Evolutionary conservation across 805 yeast species (phyloP).

Genomic region (Wickerhamomyces ciferrii): DNA sequence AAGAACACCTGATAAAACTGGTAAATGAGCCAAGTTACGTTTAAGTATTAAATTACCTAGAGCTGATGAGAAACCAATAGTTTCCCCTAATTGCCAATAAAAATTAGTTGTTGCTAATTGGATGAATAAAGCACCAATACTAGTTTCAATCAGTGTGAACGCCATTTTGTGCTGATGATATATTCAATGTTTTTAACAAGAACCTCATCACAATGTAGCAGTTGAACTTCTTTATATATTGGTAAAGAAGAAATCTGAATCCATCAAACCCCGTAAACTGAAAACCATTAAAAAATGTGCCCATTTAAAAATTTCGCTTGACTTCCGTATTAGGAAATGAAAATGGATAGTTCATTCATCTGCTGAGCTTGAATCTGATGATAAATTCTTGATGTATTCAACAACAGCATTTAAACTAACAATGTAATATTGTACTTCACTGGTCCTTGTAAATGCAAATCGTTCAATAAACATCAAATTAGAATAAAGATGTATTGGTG

Average conservation of each 20-base stretch:
- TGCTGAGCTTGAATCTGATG: neutral
- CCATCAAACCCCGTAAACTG: too few relatives aligned
- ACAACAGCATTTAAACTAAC: constrained; percentile 90
- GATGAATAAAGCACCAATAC: constrained; percentile 41
- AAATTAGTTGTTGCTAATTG: constrained; percentile 41
- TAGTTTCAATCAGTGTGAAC: constrained; percentile 39
- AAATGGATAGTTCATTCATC: neutral
- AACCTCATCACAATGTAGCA: too few relatives aligned
- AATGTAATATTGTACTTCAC: constrained; percentile 89
- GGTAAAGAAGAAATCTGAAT: too few relatives aligned
- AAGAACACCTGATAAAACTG: constrained; percentile 32
- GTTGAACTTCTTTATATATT: too few relatives aligned
- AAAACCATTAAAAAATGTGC: too few relatives aligned
- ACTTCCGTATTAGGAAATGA: neutral
- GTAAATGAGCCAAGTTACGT: constrained; percentile 21
- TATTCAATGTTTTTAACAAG: too few relatives aligned
- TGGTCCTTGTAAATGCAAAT: constrained; percentile 69
- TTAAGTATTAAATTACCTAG: constrained; percentile 25
- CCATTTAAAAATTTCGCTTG: neutral
- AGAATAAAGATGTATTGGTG: constrained; percentile 60
- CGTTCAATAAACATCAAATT: constrained; percentile 83
- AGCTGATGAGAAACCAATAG: constrained; percentile 43
- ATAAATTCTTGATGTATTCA: constrained; percentile 62
- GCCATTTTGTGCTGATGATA: constrained; percentile 6
- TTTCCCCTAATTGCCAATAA: constrained; percentile 32